Evolutionary conservation across 2,329 filamentous ascomycete genomes (phyloP).

Genomic region (Cordyceps farinosa): DNA sequence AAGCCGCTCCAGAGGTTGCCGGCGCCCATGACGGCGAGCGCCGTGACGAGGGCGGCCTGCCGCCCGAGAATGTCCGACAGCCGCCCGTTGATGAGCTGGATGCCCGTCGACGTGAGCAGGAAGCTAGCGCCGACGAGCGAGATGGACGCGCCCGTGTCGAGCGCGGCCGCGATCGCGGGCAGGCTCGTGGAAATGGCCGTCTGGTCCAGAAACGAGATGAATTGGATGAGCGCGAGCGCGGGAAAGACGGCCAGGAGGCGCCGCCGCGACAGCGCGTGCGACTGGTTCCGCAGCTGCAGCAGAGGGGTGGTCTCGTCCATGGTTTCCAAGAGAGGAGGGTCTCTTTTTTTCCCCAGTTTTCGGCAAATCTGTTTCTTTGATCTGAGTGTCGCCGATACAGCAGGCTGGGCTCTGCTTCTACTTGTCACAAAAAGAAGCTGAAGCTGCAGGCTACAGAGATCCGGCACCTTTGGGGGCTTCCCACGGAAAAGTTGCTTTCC

Average conservation of each 20-base stretch:
- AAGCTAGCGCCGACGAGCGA: conserved; percentile 12
- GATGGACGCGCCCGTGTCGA: conserved; percentile 10
- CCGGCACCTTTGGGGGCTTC: no score
- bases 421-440: no score
- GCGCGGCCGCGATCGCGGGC: conserved; percentile 4
- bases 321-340: background rate
- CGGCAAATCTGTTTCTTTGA: no score
- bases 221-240: conserved; percentile 5
- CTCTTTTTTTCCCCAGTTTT: background rate
- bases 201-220: conserved; percentile 15
- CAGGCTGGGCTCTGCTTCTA: no score
- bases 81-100: conserved; percentile 10
- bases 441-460: no score
- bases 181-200: conserved; percentile 9
- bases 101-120: conserved; percentile 10
- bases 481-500: no score
- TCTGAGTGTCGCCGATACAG: no score
- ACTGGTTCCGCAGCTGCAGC: conserved; percentile 5
- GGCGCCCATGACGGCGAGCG: conserved; percentile 8
- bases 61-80: conserved; percentile 10
- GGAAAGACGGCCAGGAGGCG: conserved; percentile 6
- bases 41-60: background rate
- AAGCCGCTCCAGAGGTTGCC: conserved; percentile 13
- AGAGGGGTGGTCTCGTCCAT: conserved; percentile 12
- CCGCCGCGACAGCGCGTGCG: background rate